Conservation (phyloP, 306 rosid species). For the Pachyrhizus erosus region DNA sequence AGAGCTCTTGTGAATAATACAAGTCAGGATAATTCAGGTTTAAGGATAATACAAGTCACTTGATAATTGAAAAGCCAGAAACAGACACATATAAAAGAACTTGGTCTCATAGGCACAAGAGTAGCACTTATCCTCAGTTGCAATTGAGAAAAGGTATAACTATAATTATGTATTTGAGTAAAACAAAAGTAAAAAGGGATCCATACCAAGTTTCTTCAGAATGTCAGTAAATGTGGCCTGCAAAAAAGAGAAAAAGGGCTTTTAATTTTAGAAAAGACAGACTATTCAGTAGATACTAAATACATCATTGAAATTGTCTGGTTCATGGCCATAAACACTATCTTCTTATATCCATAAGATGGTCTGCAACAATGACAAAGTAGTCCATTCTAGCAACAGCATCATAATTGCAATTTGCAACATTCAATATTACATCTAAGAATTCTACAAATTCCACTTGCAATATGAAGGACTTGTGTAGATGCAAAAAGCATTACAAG, state of each 20-base stretch:
- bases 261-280: conserved; percentile 14
- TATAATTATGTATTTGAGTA: background rate
- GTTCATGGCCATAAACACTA: background rate
- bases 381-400: conserved; percentile 11
- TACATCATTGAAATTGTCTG: background rate
- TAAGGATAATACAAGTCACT: background rate
- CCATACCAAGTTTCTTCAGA: conserved; percentile 86
- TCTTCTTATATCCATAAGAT: conserved; percentile 7
- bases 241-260: conserved; percentile 39
- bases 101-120: background rate
- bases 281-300: background rate
- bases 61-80: background rate
- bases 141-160: conserved; percentile 7
- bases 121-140: conserved; percentile 6
- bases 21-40: background rate
- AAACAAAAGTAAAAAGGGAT: background rate
- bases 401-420: background rate
- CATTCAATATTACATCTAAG: conserved; percentile 14
- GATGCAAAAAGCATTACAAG: background rate
- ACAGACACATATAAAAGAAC: background rate
- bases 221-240: conserved; percentile 99
- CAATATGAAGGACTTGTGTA: conserved; percentile 2
- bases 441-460: conserved; percentile 2
- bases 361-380: conserved; percentile 20
- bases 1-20: background rate